Evolutionary conservation across 208 protist genomes (phyloP).

Genomic region (Leishmania arabica): DNA sequence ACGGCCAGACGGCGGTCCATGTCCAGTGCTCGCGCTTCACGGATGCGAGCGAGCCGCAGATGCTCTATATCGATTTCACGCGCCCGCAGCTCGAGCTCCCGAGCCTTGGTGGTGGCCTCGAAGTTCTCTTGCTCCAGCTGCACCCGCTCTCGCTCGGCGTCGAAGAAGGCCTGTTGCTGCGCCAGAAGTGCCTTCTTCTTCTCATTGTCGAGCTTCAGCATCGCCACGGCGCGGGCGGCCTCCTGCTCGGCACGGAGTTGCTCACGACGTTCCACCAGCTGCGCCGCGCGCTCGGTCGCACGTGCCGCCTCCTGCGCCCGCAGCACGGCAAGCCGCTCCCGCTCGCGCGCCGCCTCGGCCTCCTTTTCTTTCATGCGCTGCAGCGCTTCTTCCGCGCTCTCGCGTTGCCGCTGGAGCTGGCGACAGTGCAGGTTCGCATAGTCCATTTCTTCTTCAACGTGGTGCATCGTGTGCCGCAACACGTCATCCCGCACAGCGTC

Average conservation of each 20-base stretch:
- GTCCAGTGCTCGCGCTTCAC: slow-evolving; percentile 49
- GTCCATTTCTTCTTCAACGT: slow-evolving; percentile 41
- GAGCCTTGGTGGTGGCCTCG: slow-evolving; percentile 44
- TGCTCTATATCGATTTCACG: slow-evolving; percentile 73
- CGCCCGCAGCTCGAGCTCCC: slow-evolving; percentile 44
- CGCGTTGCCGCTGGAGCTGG: slow-evolving; percentile 40
- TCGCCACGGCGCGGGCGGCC: slow-evolving; percentile 41
- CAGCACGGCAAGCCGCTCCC: slow-evolving; percentile 36
- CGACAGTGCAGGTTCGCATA: slow-evolving; percentile 23
- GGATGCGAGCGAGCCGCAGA: slow-evolving; percentile 34
- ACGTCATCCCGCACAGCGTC: slow-evolving; percentile 29
- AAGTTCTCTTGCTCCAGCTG: slow-evolving; percentile 46
- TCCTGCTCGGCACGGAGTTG: slow-evolving; percentile 60
- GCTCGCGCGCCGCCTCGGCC: slow-evolving; percentile 30
- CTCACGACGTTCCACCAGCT: slow-evolving; percentile 56
- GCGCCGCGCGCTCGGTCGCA: slow-evolving; percentile 33
- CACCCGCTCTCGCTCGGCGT: slow-evolving; percentile 50
- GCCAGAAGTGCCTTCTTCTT: slow-evolving; percentile 48
- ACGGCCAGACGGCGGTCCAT: slow-evolving; percentile 35
- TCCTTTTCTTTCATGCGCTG: slow-evolving; percentile 33
- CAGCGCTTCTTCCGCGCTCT: slow-evolving; percentile 41
- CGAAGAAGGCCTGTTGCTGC: slow-evolving; percentile 43
- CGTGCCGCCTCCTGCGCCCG: slow-evolving; percentile 44
- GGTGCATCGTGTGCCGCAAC: slow-evolving; percentile 35
- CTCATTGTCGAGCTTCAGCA: slow-evolving; percentile 70